These are phyloP conservation scores for Vitis rotundifolia DNA, from an alignment of 164 flowering plant genomes.

Conservation along the genomic window DNA sequence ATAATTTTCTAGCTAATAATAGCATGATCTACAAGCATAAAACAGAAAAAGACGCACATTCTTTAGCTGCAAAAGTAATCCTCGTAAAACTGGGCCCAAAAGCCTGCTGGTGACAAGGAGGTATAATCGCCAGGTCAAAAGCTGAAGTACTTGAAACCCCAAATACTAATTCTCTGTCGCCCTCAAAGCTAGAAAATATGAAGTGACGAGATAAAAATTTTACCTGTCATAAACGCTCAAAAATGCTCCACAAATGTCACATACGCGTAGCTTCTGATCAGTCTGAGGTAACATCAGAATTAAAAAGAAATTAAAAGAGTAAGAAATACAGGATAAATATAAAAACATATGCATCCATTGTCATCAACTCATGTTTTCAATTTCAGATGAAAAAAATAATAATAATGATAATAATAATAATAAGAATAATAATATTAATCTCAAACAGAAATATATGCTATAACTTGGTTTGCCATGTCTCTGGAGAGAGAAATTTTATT, in stretches of 20 bases:
- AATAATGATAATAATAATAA: too few species aligned
- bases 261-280: slow-evolving; percentile 98
- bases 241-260: slow-evolving; percentile 99
- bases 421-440: too few species aligned
- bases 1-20: slow-evolving; percentile 34
- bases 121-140: slow-evolving; percentile 84
- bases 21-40: slow-evolving; percentile 65
- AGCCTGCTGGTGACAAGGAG: slow-evolving; percentile 99
- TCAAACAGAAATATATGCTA: too few species aligned
- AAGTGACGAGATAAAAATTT: slow-evolving; percentile 11
- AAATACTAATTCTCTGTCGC: slow-evolving; percentile 44
- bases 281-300: slow-evolving; percentile 54
- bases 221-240: slow-evolving; percentile 99
- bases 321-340: background rate
- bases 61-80: slow-evolving; percentile 98
- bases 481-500: too few species aligned
- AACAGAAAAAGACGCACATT: slow-evolving; percentile 96
- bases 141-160: slow-evolving; percentile 79
- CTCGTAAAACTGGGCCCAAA: slow-evolving; percentile 99
- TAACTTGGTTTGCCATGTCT: too few species aligned
- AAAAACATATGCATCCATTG: background rate
- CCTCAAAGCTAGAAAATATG: slow-evolving; percentile 24
- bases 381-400: too few species aligned
- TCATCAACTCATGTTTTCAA: too few species aligned
- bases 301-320: background rate